These are phyloP conservation scores for Citrus inodora DNA, from an alignment of 345 rosid species.

Conservation along the genomic window DNA sequence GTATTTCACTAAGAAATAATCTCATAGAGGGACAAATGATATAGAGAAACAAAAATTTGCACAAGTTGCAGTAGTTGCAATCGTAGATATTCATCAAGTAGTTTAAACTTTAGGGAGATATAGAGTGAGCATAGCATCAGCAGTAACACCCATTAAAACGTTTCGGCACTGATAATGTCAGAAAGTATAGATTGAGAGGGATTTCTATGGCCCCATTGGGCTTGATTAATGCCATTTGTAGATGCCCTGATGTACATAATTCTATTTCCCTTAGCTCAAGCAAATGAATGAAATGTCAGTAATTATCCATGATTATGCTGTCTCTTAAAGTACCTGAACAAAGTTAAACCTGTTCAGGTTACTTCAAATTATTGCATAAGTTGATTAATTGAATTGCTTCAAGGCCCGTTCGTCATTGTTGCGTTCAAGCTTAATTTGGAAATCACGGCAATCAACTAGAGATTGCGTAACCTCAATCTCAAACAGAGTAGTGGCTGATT, in stretches of 20 bases:
- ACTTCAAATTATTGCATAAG: not conserved
- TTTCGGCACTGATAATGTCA: not conserved
- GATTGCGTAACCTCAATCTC: not conserved
- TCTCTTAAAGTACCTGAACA: not conserved
- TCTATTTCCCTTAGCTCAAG: not conserved
- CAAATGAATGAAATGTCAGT: not conserved
- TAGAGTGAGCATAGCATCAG: not conserved
- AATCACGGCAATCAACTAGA: not conserved
- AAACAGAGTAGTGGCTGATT: not conserved
- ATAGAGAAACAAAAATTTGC: not conserved
- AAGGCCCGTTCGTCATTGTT: not conserved
- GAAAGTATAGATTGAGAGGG: not conserved
- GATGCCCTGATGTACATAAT: not conserved
- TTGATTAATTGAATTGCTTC: not conserved
- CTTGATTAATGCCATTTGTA: constrained; percentile 3
- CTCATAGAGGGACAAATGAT: not conserved
- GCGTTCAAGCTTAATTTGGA: not conserved
- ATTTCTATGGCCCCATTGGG: constrained; percentile 18
- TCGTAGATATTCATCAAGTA: not conserved
- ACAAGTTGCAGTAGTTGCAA: not conserved
- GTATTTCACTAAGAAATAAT: constrained; percentile 48
- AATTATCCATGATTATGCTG: not conserved
- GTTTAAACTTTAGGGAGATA: not conserved
- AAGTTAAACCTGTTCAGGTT: too few species aligned
- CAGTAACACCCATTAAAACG: not conserved